These are phyloP conservation scores for Oryza meyeriana DNA, from an alignment of 176 grass and related monocot species.

Conservation along the genomic window DNA sequence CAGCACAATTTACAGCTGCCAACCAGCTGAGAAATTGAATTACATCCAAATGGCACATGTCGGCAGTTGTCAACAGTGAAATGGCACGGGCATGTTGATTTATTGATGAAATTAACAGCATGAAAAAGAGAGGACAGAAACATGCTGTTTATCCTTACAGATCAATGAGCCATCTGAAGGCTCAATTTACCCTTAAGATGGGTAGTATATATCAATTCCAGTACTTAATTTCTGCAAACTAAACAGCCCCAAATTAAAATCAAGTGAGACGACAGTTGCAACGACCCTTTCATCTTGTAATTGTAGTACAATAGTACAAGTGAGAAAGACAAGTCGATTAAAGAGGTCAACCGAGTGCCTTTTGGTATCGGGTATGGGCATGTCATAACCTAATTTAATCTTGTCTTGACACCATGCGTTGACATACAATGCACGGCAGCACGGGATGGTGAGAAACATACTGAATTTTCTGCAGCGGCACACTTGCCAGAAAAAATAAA, in stretches of 20 bases:
- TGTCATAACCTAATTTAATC: background rate
- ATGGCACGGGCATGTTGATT: background rate
- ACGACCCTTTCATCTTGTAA: background rate
- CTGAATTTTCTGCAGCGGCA: background rate
- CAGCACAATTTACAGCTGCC: background rate
- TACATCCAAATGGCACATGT: background rate
- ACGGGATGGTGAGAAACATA: background rate
- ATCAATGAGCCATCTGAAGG: background rate
- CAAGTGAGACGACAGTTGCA: background rate
- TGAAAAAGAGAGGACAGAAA: background rate
- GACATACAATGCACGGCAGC: conserved; percentile 3
- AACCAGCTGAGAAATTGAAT: background rate
- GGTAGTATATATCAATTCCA: too few species aligned
- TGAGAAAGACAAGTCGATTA: background rate
- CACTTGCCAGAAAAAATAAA: background rate
- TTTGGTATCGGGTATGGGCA: background rate
- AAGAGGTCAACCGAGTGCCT: background rate
- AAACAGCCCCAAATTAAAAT: background rate
- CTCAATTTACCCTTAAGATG: too few species aligned
- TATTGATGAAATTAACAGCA: background rate
- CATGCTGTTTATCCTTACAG: background rate
- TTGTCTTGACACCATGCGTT: background rate
- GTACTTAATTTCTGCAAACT: background rate
- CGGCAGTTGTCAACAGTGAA: background rate
- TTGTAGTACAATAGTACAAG: background rate